phyloP scores from a whole-genome alignment of 768 basidiomycete genomes.

The Roridomyces roridus region DNA sequence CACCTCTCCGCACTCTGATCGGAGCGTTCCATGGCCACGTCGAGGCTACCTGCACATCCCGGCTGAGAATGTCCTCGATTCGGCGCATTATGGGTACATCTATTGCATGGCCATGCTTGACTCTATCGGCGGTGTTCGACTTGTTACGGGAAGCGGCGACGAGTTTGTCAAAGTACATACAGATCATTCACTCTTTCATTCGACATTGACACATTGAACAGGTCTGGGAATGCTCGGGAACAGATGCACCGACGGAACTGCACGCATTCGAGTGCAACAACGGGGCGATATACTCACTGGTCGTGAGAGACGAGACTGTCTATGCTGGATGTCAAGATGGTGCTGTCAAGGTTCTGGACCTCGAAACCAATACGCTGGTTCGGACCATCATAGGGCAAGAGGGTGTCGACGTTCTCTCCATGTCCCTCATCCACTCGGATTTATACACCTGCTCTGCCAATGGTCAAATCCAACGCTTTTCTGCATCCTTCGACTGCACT shows the following conservation, averaged over 20 bases:
- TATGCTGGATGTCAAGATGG: slow-evolving; percentile 97
- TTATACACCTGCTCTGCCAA: slow-evolving; percentile 72
- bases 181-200: neutral
- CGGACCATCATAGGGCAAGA: slow-evolving; percentile 88
- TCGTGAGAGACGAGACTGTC: slow-evolving; percentile 75
- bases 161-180: slow-evolving; percentile 83
- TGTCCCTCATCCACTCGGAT: slow-evolving; percentile 73
- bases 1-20: slow-evolving; percentile 33
- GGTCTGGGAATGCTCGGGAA: slow-evolving; percentile 69
- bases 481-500: slow-evolving; percentile 83
- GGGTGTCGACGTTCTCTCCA: slow-evolving; percentile 80
- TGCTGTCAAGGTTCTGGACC: slow-evolving; percentile 87
- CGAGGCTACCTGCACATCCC: slow-evolving; percentile 61
- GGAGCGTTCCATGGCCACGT: slow-evolving; percentile 31
- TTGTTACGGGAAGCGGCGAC: slow-evolving; percentile 91
- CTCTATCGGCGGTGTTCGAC: slow-evolving; percentile 40
- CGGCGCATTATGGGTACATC: slow-evolving; percentile 94
- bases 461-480: slow-evolving; percentile 81
- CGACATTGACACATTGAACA: slow-evolving; percentile 30
- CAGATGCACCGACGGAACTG: slow-evolving; percentile 49
- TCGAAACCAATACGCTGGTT: slow-evolving; percentile 88
- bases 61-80: slow-evolving; percentile 75
- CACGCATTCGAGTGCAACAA: slow-evolving; percentile 75
- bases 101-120: slow-evolving; percentile 72
- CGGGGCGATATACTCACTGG: slow-evolving; percentile 86